These are phyloP conservation scores for Talaromyces trachyspermus DNA, from an alignment of 495 filamentous ascomycete genomes.

Conservation along the genomic window DNA sequence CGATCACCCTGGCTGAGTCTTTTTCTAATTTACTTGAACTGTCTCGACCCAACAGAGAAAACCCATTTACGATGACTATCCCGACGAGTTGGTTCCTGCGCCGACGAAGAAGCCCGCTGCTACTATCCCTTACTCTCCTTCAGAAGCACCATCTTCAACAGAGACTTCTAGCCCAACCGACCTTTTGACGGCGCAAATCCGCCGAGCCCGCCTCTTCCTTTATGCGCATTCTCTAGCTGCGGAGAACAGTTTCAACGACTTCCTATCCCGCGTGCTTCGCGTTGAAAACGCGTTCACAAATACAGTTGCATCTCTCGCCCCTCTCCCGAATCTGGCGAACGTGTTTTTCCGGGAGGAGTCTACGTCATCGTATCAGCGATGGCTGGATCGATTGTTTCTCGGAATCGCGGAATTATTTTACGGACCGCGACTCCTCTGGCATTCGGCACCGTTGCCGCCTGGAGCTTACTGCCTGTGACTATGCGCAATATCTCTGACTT, in stretches of 20 bases:
- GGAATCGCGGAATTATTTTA: constrained; percentile 77
- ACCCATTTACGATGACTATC: constrained; percentile 79
- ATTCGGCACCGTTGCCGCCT: constrained; percentile 66
- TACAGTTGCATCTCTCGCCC: constrained; percentile 80
- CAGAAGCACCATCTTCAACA: constrained; percentile 21
- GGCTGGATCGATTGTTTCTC: constrained; percentile 80
- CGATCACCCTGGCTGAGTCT: too few relatives aligned
- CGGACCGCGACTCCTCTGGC: constrained; percentile 62
- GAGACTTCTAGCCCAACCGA: constrained; percentile 77
- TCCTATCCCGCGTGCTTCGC: constrained; percentile 65
- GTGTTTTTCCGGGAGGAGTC: constrained; percentile 73
- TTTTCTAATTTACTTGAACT: too few relatives aligned
- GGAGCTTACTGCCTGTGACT: constrained; percentile 65
- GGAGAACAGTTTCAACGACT: constrained; percentile 70
- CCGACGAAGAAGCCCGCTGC: constrained; percentile 23
- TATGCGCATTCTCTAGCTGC: constrained; percentile 61
- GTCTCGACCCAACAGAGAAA: constrained; percentile 47
- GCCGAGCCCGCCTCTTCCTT: constrained; percentile 69
- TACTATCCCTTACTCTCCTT: constrained; percentile 14
- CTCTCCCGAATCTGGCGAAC: constrained; percentile 75
- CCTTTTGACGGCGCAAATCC: constrained; percentile 77
- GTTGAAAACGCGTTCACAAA: constrained; percentile 73
- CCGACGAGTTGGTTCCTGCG: constrained; percentile 24
- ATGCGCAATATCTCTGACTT: constrained; percentile 80
- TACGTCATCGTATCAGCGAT: constrained; percentile 90